Conservation (phyloP, 1,284 basidiomycete species). For the Coniophora puteana region DNA sequence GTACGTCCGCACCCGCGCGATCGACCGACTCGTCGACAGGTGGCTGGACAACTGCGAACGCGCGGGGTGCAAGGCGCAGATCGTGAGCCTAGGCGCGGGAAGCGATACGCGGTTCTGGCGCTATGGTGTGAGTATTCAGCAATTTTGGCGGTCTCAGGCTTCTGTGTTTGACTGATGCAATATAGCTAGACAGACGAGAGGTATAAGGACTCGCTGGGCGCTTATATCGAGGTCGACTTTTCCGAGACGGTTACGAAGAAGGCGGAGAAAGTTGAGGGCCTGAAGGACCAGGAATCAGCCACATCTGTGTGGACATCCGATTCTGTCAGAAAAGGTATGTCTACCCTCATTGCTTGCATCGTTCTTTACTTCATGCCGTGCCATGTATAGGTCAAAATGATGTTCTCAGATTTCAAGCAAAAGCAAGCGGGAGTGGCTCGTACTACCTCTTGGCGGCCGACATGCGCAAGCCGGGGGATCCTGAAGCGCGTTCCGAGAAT, state of each 20-base stretch:
- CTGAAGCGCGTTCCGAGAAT: too few relatives aligned
- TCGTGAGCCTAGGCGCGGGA: slow-evolving; percentile 88
- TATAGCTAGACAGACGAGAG: slow-evolving; percentile 46
- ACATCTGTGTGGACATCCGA: slow-evolving; percentile 46
- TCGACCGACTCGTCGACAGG: too few relatives aligned
- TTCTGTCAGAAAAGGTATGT: slow-evolving; percentile 41
- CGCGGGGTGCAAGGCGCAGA: too few relatives aligned
- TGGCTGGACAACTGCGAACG: too few relatives aligned
- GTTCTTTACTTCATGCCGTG: too few relatives aligned
- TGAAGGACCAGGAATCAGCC: slow-evolving; percentile 62
- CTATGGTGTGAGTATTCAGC: slow-evolving; percentile 59
- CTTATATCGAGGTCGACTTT: slow-evolving; percentile 92
- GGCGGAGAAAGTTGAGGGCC: slow-evolving; percentile 75
- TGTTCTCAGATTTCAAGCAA: slow-evolving; percentile 26
- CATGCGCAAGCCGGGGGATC: slow-evolving; percentile 56
- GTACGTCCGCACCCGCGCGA: neutral
- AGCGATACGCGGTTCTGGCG: slow-evolving; percentile 95
- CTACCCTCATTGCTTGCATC: neutral
- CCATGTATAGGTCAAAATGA: too few relatives aligned
- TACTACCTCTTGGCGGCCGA: slow-evolving; percentile 80
- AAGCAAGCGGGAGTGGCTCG: slow-evolving; percentile 66
- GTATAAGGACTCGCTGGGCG: slow-evolving; percentile 41
- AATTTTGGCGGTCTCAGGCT: slow-evolving; percentile 5
- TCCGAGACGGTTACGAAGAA: slow-evolving; percentile 81
- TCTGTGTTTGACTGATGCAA: slow-evolving; percentile 4